phyloP scores from a whole-genome alignment of 768 basidiomycete species.

The Coprinopsis marcescibilis region DNA sequence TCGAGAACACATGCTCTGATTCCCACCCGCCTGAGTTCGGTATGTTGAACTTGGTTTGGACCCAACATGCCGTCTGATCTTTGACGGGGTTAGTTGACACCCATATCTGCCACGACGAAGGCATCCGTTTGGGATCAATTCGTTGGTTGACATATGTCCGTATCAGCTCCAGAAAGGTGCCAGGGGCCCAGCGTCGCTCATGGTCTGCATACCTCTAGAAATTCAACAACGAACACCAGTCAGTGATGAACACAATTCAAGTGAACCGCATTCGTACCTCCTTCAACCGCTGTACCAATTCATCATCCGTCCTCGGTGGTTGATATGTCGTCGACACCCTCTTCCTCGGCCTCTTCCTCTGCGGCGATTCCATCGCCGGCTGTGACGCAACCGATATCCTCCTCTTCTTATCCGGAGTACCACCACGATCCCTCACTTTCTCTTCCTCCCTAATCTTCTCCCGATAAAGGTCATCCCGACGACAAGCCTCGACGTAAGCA shows the following conservation, averaged over 20 bases:
- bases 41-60: conserved; percentile 71
- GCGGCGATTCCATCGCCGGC: conserved; percentile 14
- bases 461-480: conserved; percentile 56
- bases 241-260: conserved; percentile 11
- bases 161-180: conserved; percentile 56
- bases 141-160: conserved; percentile 31
- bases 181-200: conserved; percentile 66
- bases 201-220: conserved; percentile 67
- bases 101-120: conserved; percentile 58
- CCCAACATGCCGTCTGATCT: conserved; percentile 76
- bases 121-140: conserved; percentile 24
- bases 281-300: conserved; percentile 58
- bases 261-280: conserved; percentile 43
- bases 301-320: conserved; percentile 56
- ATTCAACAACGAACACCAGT: conserved; percentile 13
- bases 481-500: conserved; percentile 59
- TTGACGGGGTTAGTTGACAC: conserved; percentile 68
- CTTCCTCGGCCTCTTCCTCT: conserved; percentile 36
- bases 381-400: conserved; percentile 18
- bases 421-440: conserved; percentile 6
- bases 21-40: conserved; percentile 60
- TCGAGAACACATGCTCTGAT: conserved; percentile 53
- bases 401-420: conserved; percentile 28
- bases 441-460: conserved; percentile 34
- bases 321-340: conserved; percentile 41